phyloP scores from a whole-genome alignment of 2,329 filamentous ascomycete species.

The Penicillium sp. region DNA sequence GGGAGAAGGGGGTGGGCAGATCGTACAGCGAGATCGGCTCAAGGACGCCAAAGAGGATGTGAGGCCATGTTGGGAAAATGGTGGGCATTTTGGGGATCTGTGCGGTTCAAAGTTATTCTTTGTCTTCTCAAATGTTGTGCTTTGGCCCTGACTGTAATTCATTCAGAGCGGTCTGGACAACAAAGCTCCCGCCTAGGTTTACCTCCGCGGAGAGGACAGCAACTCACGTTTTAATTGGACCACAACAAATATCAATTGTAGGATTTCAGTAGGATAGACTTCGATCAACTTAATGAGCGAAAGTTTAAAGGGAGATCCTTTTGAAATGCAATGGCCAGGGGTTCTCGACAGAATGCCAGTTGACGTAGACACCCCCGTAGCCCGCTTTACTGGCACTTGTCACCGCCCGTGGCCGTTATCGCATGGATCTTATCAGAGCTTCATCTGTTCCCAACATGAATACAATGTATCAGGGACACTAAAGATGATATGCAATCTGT shows the following conservation, averaged over 20 bases:
- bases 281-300: background rate
- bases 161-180: background rate
- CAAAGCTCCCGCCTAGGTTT: background rate
- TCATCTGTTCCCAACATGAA: slow-evolving; percentile 1
- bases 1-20: slow-evolving; percentile 1
- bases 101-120: background rate
- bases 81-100: slow-evolving; percentile 34
- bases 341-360: slow-evolving; percentile 1
- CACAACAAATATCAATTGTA: background rate
- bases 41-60: slow-evolving; percentile 64
- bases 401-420: slow-evolving; percentile 14
- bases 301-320: background rate
- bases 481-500: slow-evolving; percentile 2
- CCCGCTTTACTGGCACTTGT: slow-evolving; percentile 8
- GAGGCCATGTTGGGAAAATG: slow-evolving; percentile 62
- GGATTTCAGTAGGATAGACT: background rate
- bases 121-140: background rate
- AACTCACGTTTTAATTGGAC: background rate
- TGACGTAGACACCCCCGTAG: slow-evolving; percentile 9
- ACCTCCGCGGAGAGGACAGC: background rate
- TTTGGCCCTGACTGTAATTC: background rate
- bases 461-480: slow-evolving; percentile 4
- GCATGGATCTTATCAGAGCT: slow-evolving; percentile 9
- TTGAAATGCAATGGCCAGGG: background rate
- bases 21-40: slow-evolving; percentile 68